Evolutionary conservation across 1,284 basidiomycete genomes (phyloP).

Genomic region (Moesziomyces globuligerus): DNA sequence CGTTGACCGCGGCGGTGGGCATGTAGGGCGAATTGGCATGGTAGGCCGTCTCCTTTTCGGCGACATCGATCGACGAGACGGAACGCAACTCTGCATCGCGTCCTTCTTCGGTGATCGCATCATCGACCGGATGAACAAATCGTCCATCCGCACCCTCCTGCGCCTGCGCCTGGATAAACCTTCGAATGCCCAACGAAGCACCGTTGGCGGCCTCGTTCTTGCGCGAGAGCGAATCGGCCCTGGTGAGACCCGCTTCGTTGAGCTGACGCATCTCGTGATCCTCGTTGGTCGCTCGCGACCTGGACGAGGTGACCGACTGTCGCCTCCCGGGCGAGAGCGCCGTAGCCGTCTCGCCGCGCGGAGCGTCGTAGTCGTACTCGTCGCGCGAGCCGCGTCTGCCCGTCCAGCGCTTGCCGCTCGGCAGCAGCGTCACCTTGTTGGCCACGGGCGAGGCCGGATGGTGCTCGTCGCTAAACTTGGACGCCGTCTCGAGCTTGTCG

Average conservation of each 20-base stretch:
- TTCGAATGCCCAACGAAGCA: conserved; percentile 42
- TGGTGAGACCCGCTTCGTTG: conserved; percentile 8
- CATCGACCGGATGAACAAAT: conserved; percentile 37
- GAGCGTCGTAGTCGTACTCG: conserved; percentile 18
- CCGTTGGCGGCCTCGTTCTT: conserved; percentile 4
- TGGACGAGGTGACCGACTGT: conserved; percentile 24
- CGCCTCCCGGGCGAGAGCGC: conserved; percentile 15
- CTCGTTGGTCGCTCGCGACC: conserved; percentile 35
- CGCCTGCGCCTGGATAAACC: conserved; percentile 28
- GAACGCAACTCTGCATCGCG: conserved; percentile 17
- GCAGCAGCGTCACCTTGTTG: conserved; percentile 39
- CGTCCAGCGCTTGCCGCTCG: conserved; percentile 35
- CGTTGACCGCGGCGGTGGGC: background rate
- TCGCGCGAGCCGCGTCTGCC: conserved; percentile 21
- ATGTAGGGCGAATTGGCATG: conserved; percentile 2
- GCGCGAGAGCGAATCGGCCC: conserved; percentile 7
- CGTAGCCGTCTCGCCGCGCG: background rate
- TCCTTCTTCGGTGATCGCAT: conserved; percentile 42
- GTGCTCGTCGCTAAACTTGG: conserved; percentile 43
- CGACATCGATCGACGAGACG: conserved; percentile 8
- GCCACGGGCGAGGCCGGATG: conserved; percentile 26
- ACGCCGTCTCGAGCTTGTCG: conserved; percentile 41
- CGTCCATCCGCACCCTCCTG: conserved; percentile 9
- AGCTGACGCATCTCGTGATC: conserved; percentile 52
- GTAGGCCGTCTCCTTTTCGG: conserved; percentile 15